Evolutionary conservation across 441 rosid species (phyloP).

Genomic region (Rhodomyrtus psidioides): DNA sequence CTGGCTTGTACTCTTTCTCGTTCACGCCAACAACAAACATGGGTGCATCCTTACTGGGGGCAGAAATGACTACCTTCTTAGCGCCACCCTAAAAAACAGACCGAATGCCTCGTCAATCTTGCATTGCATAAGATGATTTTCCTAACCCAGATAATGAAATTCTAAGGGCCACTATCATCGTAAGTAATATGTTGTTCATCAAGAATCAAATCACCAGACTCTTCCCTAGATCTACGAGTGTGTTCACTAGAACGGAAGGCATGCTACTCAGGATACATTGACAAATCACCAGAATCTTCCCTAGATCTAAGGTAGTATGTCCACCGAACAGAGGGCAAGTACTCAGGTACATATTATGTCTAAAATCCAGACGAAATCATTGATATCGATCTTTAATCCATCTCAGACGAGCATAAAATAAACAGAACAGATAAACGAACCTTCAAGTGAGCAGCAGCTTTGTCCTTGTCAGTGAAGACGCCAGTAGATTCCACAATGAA

Average conservation of each 20-base stretch:
- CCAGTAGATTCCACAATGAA: conserved; percentile 74
- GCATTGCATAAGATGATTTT: neutral
- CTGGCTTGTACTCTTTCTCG: conserved; percentile 72
- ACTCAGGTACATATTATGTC: neutral
- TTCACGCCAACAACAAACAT: conserved; percentile 86
- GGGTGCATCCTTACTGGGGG: conserved; percentile 84
- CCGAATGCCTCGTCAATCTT: neutral
- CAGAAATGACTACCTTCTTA: conserved; percentile 67
- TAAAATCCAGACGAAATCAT: neutral
- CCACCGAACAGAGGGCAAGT: no score
- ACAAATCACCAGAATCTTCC: no score
- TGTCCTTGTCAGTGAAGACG: conserved; percentile 86
- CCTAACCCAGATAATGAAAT: neutral
- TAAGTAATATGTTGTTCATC: neutral
- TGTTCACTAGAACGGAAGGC: neutral
- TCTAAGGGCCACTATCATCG: neutral
- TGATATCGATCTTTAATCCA: neutral
- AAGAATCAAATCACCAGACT: neutral
- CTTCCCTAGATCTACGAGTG: neutral
- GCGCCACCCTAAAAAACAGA: conserved; percentile 61
- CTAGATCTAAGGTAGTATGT: no score
- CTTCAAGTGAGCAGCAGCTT: conserved; percentile 91
- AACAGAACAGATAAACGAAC: conserved; percentile 6
- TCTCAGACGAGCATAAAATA: no score
- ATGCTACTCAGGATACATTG: neutral